Evolutionary conservation across 305 asterid species (phyloP).

Genomic region (Plantago lanceolata): DNA sequence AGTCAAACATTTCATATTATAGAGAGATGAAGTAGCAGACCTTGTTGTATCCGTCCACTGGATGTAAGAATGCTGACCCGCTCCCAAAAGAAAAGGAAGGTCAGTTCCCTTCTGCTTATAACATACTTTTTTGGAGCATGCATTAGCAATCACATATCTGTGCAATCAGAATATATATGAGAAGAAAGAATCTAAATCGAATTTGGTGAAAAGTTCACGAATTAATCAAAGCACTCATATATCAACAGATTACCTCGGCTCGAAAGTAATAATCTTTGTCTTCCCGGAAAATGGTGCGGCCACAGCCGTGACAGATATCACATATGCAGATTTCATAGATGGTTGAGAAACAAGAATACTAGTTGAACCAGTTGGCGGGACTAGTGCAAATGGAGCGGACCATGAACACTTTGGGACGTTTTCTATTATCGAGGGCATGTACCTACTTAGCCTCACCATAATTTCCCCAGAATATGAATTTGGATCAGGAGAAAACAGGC

Average conservation of each 20-base stretch:
- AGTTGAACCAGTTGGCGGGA: constrained; percentile 89
- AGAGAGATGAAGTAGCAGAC: constrained; percentile 34
- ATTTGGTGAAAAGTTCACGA: constrained; percentile 20
- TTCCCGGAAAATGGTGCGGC: constrained; percentile 89
- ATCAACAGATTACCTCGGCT: constrained; percentile 61
- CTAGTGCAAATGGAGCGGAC: constrained; percentile 78
- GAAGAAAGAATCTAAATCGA: constrained; percentile 20
- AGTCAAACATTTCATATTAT: constrained; percentile 5
- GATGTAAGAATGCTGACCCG: constrained; percentile 75
- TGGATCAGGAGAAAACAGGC: constrained; percentile 89
- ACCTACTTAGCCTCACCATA: constrained; percentile 64
- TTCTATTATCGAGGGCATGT: constrained; percentile 44
- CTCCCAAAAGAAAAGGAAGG: constrained; percentile 50
- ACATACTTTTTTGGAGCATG: constrained; percentile 71
- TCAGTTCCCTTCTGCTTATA: constrained; percentile 95
- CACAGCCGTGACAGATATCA: constrained; percentile 76
- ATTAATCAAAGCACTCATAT: constrained; percentile 20
- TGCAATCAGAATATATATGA: constrained; percentile 26
- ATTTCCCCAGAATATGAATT: constrained; percentile 63
- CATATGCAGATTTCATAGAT: constrained; percentile 59
- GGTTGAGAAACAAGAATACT: constrained; percentile 79
- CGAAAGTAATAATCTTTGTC: constrained; percentile 84
- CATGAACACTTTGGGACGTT: constrained; percentile 52
- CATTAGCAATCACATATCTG: constrained; percentile 93
- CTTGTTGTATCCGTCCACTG: constrained; percentile 83